A percentile compares a stretch with the other conserved stretches of the same genome.
Evolutionary conservation across 176 grass and related monocot species (phyloP).

Genomic region (Sorghum bicolor): Sorghum_bicolor_NCBIv3 NC_012873.2:50328501-50329000

Average conservation of each 20-base stretch:
- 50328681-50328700: too few species aligned
- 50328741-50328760: neutral
- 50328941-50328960: neutral
- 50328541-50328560: too few species aligned
- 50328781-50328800: neutral
- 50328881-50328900: neutral
- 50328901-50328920: neutral
- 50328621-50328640: too few species aligned
- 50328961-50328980: neutral
- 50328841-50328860: neutral
- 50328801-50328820: neutral
- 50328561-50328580: too few species aligned
- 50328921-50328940: neutral
- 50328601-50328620: too few species aligned
- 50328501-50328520: too few species aligned
- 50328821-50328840: neutral
- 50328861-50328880: conserved; percentile 4
- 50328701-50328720: too few species aligned
- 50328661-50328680: too few species aligned
- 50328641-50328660: too few species aligned
- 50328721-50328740: too few species aligned
- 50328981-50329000: neutral
- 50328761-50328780: neutral
- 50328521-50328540: too few species aligned
- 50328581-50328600: too few species aligned